Evolutionary conservation across 2,329 filamentous ascomycete species (phyloP).

Genomic region (Pseudopyrenochaeta lycopersici): DNA sequence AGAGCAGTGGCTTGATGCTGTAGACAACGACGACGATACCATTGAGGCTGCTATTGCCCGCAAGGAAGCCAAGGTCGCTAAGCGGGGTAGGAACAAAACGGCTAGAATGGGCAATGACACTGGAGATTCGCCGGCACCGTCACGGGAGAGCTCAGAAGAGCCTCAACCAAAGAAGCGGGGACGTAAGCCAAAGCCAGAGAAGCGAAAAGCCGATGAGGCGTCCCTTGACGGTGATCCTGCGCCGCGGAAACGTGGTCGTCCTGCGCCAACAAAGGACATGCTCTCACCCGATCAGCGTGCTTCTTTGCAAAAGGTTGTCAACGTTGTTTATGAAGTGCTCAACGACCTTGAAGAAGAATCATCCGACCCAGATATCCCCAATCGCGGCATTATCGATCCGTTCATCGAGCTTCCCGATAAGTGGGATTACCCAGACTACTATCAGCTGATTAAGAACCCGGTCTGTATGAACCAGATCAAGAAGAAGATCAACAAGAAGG

Average conservation of each 20-base stretch:
- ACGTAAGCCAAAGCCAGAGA: constrained; percentile 80
- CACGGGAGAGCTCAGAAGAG: constrained; percentile 84
- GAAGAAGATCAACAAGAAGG: constrained; percentile 94
- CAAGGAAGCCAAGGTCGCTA: constrained; percentile 85
- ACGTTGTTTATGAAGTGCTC: constrained; percentile 78
- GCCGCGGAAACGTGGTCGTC: constrained; percentile 72
- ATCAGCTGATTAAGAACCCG: constrained; percentile 87
- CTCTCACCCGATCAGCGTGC: constrained; percentile 75
- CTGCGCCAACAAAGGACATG: constrained; percentile 71
- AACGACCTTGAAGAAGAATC: constrained; percentile 87
- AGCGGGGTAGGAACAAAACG: constrained; percentile 78
- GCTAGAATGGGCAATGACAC: constrained; percentile 62
- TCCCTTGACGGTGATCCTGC: constrained; percentile 70
- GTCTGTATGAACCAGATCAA: constrained; percentile 97
- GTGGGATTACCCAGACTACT: constrained; percentile 93
- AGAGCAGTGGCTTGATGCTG: constrained; percentile 98
- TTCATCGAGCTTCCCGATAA: constrained; percentile 93
- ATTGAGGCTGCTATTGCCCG: constrained; percentile 92
- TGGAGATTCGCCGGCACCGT: constrained; percentile 80
- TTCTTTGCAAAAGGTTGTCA: constrained; percentile 81
- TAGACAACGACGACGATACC: constrained; percentile 94
- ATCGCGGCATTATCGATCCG: constrained; percentile 87
- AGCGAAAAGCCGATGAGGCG: constrained; percentile 85
- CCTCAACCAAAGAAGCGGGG: constrained; percentile 79
- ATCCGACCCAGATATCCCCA: constrained; percentile 63